Conservation (phyloP, 768 basidiomycete genomes). For the Cantharellus anzutake region DNA sequence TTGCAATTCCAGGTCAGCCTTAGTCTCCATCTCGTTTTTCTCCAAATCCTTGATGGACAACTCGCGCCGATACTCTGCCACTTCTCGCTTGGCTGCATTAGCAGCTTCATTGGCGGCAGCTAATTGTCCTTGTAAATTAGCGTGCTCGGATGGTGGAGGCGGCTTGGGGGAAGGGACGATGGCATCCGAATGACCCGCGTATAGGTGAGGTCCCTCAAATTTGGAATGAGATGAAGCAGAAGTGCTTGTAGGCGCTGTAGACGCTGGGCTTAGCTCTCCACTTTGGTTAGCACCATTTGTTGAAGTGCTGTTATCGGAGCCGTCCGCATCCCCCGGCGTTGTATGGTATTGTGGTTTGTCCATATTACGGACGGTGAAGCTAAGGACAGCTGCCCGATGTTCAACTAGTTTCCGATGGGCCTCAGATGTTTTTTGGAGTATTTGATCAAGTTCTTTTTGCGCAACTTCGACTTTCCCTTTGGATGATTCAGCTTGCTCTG, state of each 20-base stretch:
- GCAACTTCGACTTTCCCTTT: constrained; percentile 49
- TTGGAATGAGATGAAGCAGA: constrained; percentile 30
- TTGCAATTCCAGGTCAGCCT: constrained; percentile 45
- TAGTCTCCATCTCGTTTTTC: constrained; percentile 48
- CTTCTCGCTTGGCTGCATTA: constrained; percentile 37
- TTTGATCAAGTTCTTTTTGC: constrained; percentile 50
- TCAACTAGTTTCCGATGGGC: constrained; percentile 48
- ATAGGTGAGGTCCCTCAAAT: constrained; percentile 72
- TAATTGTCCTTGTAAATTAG: constrained; percentile 43
- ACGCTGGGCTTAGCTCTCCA: constrained; percentile 27
- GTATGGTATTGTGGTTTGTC: constrained; percentile 23
- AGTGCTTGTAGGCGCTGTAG: constrained; percentile 21
- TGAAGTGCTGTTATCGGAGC: constrained; percentile 4
- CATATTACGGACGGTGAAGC: constrained; percentile 44
- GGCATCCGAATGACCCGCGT: constrained; percentile 61
- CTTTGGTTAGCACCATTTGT: constrained; percentile 2
- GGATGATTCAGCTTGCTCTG: constrained; percentile 55
- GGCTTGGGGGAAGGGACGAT: constrained; percentile 32
- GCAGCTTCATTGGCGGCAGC: constrained; percentile 40
- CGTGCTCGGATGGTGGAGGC: constrained; percentile 29
- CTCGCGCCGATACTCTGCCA: constrained; percentile 41
- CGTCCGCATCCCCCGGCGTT: constrained; percentile 3
- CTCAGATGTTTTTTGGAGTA: constrained; percentile 46
- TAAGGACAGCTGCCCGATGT: constrained; percentile 69
- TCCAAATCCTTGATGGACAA: constrained; percentile 42